Evolutionary conservation across 2,329 filamentous ascomycete species (phyloP).

Genomic region (Dendryphion nanum): DNA sequence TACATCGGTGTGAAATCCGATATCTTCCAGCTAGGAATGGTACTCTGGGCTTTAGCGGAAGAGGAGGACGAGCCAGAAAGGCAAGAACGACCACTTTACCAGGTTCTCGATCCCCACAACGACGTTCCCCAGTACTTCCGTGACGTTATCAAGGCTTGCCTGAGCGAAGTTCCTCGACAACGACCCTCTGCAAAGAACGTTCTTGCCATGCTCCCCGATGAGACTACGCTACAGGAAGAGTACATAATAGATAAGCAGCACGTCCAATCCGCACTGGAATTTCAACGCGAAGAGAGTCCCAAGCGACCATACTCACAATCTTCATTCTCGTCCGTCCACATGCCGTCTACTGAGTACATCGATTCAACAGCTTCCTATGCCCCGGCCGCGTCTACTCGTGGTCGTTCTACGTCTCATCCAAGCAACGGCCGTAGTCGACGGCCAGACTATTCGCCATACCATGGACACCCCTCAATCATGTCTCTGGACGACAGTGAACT

Average conservation of each 20-base stretch:
- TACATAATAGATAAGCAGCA: slow-evolving; percentile 48
- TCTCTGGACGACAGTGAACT: slow-evolving; percentile 38
- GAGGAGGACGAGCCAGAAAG: slow-evolving; percentile 88
- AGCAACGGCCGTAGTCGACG: slow-evolving; percentile 26
- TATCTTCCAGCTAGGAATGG: slow-evolving; percentile 94
- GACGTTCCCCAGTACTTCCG: slow-evolving; percentile 74
- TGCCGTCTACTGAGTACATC: slow-evolving; percentile 44
- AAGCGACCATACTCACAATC: too few species aligned
- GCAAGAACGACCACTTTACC: slow-evolving; percentile 64
- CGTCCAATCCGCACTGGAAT: slow-evolving; percentile 36
- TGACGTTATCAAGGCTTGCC: slow-evolving; percentile 71
- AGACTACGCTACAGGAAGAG: slow-evolving; percentile 32
- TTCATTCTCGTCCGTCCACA: slow-evolving; percentile 30
- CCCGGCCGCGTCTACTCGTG: slow-evolving; percentile 25
- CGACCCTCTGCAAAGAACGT: slow-evolving; percentile 73
- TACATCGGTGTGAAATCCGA: slow-evolving; percentile 98
- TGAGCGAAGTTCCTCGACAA: slow-evolving; percentile 70
- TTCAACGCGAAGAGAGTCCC: too few species aligned
- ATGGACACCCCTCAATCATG: slow-evolving; percentile 36
- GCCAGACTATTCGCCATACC: slow-evolving; percentile 37
- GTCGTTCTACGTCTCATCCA: slow-evolving; percentile 20
- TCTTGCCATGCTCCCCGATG: slow-evolving; percentile 44
- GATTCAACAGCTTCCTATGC: slow-evolving; percentile 47
- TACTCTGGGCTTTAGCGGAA: slow-evolving; percentile 86
- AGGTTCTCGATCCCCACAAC: slow-evolving; percentile 18